Conservation (phyloP, 225 moss, liverwort and hornwort genomes). For the Straminergon stramineum region DNA sequence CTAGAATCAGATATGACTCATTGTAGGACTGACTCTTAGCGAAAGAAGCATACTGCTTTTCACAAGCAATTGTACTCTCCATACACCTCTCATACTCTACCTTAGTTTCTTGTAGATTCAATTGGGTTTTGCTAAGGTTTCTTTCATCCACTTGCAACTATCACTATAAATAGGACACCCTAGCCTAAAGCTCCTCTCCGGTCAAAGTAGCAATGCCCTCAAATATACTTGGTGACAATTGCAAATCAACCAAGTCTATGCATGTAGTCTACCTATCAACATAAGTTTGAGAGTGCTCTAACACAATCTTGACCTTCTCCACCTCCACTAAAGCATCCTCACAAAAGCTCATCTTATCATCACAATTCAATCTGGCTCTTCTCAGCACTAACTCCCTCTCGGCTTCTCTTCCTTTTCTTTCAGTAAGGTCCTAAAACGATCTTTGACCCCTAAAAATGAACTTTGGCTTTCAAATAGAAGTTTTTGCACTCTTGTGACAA, state of each 20-base stretch:
- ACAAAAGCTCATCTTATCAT: too few relatives aligned
- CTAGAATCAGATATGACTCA: rapidly evolving
- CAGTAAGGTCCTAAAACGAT: too few relatives aligned
- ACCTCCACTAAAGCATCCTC: too few relatives aligned
- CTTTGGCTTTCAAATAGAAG: too few relatives aligned
- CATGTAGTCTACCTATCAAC: neutral
- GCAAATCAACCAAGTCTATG: neutral
- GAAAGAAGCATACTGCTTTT: neutral
- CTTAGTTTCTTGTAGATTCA: neutral
- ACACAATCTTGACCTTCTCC: too few relatives aligned
- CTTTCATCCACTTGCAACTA: neutral
- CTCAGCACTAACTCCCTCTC: too few relatives aligned
- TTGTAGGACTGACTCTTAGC: neutral
- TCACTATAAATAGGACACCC: neutral
- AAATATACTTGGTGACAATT: too few relatives aligned
- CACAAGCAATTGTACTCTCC: too few relatives aligned
- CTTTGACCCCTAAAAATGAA: too few relatives aligned
- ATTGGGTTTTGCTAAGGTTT: neutral
- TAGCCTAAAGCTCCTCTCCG: neutral
- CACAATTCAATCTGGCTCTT: too few relatives aligned
- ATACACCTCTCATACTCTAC: neutral
- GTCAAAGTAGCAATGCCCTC: neutral
- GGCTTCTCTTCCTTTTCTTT: too few relatives aligned
- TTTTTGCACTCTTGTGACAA: rapidly evolving
- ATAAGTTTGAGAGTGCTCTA: too few relatives aligned